Evolutionary conservation across 495 filamentous ascomycete species (phyloP).

Genomic region (Podospora comata): DNA sequence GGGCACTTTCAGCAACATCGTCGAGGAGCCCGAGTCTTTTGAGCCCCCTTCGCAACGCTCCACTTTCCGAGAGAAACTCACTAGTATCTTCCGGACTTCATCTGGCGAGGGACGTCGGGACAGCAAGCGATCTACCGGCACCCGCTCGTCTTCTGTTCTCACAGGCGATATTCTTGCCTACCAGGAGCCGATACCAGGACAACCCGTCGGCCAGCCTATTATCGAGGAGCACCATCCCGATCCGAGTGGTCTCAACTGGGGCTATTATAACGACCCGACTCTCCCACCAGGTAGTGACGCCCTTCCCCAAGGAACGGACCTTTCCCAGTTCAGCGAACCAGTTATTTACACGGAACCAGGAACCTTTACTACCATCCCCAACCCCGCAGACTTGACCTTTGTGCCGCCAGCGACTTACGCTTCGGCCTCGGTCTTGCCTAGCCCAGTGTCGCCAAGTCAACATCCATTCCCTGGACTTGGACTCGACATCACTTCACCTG

Average conservation of each 20-base stretch:
- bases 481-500: slow-evolving; percentile 20
- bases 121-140: slow-evolving; percentile 30
- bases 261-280: slow-evolving; percentile 33
- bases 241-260: slow-evolving; percentile 29
- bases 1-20: slow-evolving; percentile 29
- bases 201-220: slow-evolving; percentile 14
- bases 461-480: slow-evolving; percentile 7
- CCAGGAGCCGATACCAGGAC: slow-evolving; percentile 13
- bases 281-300: slow-evolving; percentile 7
- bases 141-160: slow-evolving; percentile 27
- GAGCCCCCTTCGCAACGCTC: slow-evolving; percentile 21
- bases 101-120: slow-evolving; percentile 24
- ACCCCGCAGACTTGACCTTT: slow-evolving; percentile 13
- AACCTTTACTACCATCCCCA: slow-evolving; percentile 2
- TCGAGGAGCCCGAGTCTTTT: slow-evolving; percentile 33
- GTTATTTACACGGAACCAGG: neutral
- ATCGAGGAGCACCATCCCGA: slow-evolving; percentile 31
- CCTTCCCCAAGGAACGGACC: neutral
- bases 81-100: slow-evolving; percentile 24
- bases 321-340: neutral
- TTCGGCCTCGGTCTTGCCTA: slow-evolving; percentile 15
- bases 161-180: slow-evolving; percentile 18
- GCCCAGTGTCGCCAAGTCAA: slow-evolving; percentile 19
- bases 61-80: slow-evolving; percentile 27
- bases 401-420: slow-evolving; percentile 12